Base-by-base conservation (phyloP, 1,139 yeast species). In the Sporopachydermia cereana region DNA sequence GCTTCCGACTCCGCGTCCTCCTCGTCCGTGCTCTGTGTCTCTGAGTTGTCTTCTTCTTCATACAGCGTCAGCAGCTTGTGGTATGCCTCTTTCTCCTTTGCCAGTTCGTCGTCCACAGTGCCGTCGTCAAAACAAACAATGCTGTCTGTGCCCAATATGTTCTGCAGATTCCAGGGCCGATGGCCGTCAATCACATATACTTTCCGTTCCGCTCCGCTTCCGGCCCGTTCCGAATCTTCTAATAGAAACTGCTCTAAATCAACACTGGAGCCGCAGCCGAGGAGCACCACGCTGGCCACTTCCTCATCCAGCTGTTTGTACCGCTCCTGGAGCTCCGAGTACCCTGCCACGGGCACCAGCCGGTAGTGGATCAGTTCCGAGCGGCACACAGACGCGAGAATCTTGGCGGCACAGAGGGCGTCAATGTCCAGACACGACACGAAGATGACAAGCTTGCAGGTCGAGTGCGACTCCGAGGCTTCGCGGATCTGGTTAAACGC, bases 211-310 rank as follows among this genome's bases (percentile, higher is more conserved):
- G 45, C 23, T 24, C 44, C 52, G 45, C 43, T 47, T 44, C 46
- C 50, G 41, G 47, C 49, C 2, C 52, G 54, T 3, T 71, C 72
- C 0, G 74, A 71, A 47, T 79, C 77, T 7, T 84, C 72, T 24
- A 79, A 89, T 44, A 91, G 69, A 57, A 84, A 85, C 34, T 77
- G 72, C 57, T 85, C 94, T 34, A 93, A 59, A 61, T 93, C 97
- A 25, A 89, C 75, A 74, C 84, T 79, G 16, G 95, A 95, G n/a
- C 98, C 98, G 64, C 96, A 91, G 0, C 98, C 98, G 2, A 93
- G 66, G 42, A 89, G 67, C 3, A 93, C 62, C 12, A 91, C 82
- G 56, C 83, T 88, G 14, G 77, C 65, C n/a, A 91, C 79, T 47
- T 85, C 93, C 9, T 66, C 71, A 55, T 89, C 96, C 41, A 91